Evolutionary conservation across 1,139 yeast species (phyloP), one percentile per base, ranked within the genome.

Genomic region (Candida anutae): DNA sequence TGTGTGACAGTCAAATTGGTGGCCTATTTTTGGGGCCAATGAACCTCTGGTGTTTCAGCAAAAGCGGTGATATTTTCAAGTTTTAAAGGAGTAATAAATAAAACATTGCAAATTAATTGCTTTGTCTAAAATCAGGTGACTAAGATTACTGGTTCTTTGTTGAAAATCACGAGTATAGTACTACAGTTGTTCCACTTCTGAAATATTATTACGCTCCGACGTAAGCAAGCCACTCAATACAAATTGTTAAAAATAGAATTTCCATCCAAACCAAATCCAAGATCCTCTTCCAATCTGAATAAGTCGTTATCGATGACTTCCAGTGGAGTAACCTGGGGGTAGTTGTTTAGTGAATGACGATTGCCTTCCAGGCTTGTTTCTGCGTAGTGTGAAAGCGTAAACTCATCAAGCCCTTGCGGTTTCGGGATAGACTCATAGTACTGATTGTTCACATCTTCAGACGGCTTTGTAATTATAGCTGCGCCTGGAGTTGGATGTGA

Each of bases 11-110:
- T 2, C 58, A 72, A 33, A 47, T 72, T 21, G 59, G 62, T 28
- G 67, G 69, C 3, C 46, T 69, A 20, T 53, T 55, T 33, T 46
- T 69, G 23, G 69, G 61, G 26, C 42, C 52, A 2, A 35, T 37
- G 13, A 53, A 50, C 29, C 57, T 73, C 27, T 73, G 77, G 78
- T 62, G 70, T 15, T 68, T 65, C 46, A 62, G 68, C 3, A 59
- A 63, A 27, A 65, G 62, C 24, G 80, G 80, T 2, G 80, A 74
- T 46, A 46, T 71, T 9, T 58, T 72, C 26, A 58, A 46, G 27
- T 34, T 27, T 6, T 18, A 13, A 15, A 8, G n/a, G n/a, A n/a
- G n/a, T n/a, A n/a, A n/a, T n/a, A n/a, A n/a, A n/a, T n/a, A n/a
- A n/a, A n/a, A n/a, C n/a, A n/a, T n/a, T n/a, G n/a, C n/a, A n/a